Evolutionary conservation across 352 stramenopile genomes (phyloP), one percentile per base, ranked within the genome.

Genomic region (Phytopythium mirpurense): DNA sequence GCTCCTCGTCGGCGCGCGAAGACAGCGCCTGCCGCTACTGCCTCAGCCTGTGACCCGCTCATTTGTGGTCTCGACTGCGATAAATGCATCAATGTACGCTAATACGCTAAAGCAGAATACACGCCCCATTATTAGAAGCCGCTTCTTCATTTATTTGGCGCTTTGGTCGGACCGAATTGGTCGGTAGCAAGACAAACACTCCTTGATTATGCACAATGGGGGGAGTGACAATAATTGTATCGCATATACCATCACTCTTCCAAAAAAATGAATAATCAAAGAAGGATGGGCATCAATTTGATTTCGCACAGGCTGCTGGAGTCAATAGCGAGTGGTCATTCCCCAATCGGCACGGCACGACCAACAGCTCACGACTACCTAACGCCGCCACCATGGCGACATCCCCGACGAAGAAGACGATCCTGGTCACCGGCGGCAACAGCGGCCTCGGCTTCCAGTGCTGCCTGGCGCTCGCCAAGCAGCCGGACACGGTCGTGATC

Each of bases 401-500:
- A n/a, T n/a, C n/a, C n/a, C n/a, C n/a, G 24, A 34, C 44, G 1
- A 50, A 36, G 15, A 50, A 37, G 43, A 50, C 43, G 14, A 48
- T 48, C 21, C 42, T 48, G 5, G 42, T 48, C 23, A 48, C 42
- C 1, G 42, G 42, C 19, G 42, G 42, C 42, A 48, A 48, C 42
- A 11, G 23, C 23, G 42, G 42, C 21, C 42, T 48, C 23, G 42
- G 38, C 38, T 27, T 45, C 38, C 38, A 45, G n/a, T 45, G 38
- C 38, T 45, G 38, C n/a, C 38, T 45, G 9, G 42, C 42, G 42
- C 42, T 48, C 23, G 42, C 42, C 42, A 48, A 48, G 24, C 42
- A 48, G 42, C 42, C 42, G 8, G 21, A 74, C 48, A 49, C 29
- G 2, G 62, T 67, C 26, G 42, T 48, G 42, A 34, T 48, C 42